These are phyloP conservation scores for Mycena vulgaris DNA, from an alignment of 768 basidiomycete species.

Conservation along the genomic window DNA sequence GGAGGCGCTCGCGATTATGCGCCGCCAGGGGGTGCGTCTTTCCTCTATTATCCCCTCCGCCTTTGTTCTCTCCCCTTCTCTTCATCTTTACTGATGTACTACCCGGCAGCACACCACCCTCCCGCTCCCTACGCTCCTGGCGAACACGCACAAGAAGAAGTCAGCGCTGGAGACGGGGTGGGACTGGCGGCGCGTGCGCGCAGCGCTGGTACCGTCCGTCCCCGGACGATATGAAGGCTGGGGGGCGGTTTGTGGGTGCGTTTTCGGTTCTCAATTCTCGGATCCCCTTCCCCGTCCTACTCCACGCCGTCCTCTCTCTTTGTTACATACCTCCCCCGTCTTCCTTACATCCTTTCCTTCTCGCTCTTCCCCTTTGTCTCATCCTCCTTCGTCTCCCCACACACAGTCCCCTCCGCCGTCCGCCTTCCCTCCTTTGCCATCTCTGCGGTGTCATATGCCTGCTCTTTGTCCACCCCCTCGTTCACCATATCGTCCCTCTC, in stretches of 20 bases:
- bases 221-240: slow-evolving; percentile 73
- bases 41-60: not conserved
- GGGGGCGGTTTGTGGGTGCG: slow-evolving; percentile 40
- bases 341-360: too few relatives aligned
- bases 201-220: slow-evolving; percentile 69
- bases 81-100: not conserved
- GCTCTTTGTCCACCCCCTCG: too few relatives aligned
- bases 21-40: slow-evolving; percentile 29
- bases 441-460: too few relatives aligned
- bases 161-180: slow-evolving; percentile 54
- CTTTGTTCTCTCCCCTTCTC: not conserved
- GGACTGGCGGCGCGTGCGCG: slow-evolving; percentile 69
- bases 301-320: too few relatives aligned
- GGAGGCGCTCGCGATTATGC: slow-evolving; percentile 28
- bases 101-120: slow-evolving; percentile 59
- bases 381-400: too few relatives aligned
- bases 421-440: too few relatives aligned
- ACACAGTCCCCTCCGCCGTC: too few relatives aligned
- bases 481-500: too few relatives aligned
- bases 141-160: slow-evolving; percentile 54
- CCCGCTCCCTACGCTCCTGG: slow-evolving; percentile 56
- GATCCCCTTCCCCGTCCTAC: too few relatives aligned
- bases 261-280: too few relatives aligned
- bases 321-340: too few relatives aligned
- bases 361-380: too few relatives aligned